Evolutionary conservation across 2,329 filamentous ascomycete genomes (phyloP).

Genomic region (Aciculosporium take): DNA sequence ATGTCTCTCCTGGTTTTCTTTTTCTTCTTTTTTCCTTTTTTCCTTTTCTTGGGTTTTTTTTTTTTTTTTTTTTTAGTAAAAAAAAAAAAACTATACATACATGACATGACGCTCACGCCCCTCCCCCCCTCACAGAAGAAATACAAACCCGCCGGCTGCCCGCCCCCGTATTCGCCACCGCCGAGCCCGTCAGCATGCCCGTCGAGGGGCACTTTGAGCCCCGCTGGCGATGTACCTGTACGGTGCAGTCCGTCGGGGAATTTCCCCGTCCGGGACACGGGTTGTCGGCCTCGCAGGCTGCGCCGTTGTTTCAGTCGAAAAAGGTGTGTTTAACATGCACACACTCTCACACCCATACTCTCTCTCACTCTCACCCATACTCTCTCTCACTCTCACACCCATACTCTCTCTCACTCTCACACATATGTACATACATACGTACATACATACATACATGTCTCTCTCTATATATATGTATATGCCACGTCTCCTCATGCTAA

Average conservation of each 20-base stretch:
- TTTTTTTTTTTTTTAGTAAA: neutral
- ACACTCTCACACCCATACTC: neutral
- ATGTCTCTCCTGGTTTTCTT: no score
- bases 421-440: no score
- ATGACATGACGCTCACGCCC: neutral
- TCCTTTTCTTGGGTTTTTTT: neutral
- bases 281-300: conserved; percentile 11
- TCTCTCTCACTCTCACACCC: no score
- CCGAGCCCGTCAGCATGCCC: conserved; percentile 10
- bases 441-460: no score
- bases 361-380: neutral
- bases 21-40: neutral
- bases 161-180: conserved; percentile 8
- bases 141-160: conserved; percentile 7
- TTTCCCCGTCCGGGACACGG: conserved; percentile 23
- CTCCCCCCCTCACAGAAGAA: neutral
- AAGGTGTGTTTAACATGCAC: conserved; percentile 21
- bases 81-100: no score
- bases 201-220: conserved; percentile 10
- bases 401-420: no score
- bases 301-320: conserved; percentile 29
- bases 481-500: neutral
- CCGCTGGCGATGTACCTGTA: conserved; percentile 16
- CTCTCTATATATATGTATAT: neutral
- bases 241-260: conserved; percentile 9